A percentile compares a stretch with the other conserved stretches of the same genome.
Conservation (phyloP, 192 early-diverging fungal species). For the Backusella mclennaniae region DNA sequence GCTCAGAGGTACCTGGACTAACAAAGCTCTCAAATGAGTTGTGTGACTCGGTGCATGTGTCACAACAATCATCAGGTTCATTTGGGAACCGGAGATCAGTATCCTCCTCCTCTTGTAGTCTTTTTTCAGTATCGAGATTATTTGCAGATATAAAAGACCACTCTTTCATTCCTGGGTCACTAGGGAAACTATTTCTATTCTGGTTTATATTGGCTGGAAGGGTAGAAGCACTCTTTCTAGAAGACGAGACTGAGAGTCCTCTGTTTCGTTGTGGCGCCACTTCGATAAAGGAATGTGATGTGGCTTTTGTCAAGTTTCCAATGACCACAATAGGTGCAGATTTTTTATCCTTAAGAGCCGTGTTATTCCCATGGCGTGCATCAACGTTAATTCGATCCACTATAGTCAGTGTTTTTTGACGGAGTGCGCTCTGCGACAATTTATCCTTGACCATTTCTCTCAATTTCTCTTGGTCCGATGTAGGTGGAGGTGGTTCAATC, state of each 20-base stretch:
- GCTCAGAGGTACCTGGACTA: slow-evolving; percentile 30
- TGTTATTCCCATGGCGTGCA: slow-evolving; percentile 27
- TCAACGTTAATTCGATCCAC: slow-evolving; percentile 21
- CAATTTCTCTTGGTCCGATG: slow-evolving; percentile 29
- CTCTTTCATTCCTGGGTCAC: slow-evolving; percentile 8
- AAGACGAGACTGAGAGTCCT: not conserved
- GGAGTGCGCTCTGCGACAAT: slow-evolving; percentile 16
- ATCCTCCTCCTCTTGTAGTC: slow-evolving; percentile 19
- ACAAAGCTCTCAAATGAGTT: slow-evolving; percentile 34
- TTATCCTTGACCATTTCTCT: slow-evolving; percentile 29
- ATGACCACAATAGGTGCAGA: slow-evolving; percentile 35
- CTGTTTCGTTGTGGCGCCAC: not conserved
- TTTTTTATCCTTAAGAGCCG: slow-evolving; percentile 24
- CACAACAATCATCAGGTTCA: slow-evolving; percentile 1
- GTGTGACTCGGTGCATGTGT: slow-evolving; percentile 12
- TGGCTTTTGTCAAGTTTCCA: slow-evolving; percentile 20
- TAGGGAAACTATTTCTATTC: slow-evolving; percentile 26
- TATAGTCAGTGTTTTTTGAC: slow-evolving; percentile 21
- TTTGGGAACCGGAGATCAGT: not conserved
- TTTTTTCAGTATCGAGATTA: not conserved
- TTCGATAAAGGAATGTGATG: not conserved
- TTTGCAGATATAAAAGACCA: not conserved
- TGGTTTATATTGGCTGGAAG: slow-evolving; percentile 16
- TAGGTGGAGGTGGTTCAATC: slow-evolving; percentile 32
- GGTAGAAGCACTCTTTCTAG: slow-evolving; percentile 7